Evolutionary conservation across 2,329 filamentous ascomycete genomes (phyloP).

Genomic region (Diaporthe destruens): DNA sequence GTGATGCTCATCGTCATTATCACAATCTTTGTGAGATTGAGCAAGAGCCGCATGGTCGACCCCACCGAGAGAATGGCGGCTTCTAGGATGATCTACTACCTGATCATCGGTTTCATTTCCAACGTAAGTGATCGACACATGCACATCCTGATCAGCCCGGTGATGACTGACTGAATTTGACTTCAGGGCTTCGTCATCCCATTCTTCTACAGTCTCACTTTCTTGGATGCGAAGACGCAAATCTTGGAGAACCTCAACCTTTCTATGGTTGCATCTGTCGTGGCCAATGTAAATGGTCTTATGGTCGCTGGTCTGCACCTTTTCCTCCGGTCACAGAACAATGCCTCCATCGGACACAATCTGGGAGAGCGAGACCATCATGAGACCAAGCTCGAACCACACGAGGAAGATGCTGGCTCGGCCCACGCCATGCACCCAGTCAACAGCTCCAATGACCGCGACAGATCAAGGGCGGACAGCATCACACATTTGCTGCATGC

Average conservation of each 20-base stretch:
- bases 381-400: slow-evolving; percentile 58
- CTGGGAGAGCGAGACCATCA: slow-evolving; percentile 60
- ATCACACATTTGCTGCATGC: slow-evolving; percentile 26
- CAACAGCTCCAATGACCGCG: neutral
- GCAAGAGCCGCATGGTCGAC: slow-evolving; percentile 66
- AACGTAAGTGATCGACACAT: slow-evolving; percentile 60
- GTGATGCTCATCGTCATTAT: slow-evolving; percentile 64
- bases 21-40: slow-evolving; percentile 69
- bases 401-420: slow-evolving; percentile 44
- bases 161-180: slow-evolving; percentile 22
- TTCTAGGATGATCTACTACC: slow-evolving; percentile 78
- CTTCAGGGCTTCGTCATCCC: slow-evolving; percentile 69
- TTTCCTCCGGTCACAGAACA: slow-evolving; percentile 74
- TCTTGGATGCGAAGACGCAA: slow-evolving; percentile 53
- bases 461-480: slow-evolving; percentile 31
- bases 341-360: slow-evolving; percentile 65
- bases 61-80: slow-evolving; percentile 72
- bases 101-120: slow-evolving; percentile 67
- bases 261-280: slow-evolving; percentile 74
- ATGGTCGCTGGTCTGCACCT: slow-evolving; percentile 75
- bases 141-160: neutral
- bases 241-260: slow-evolving; percentile 60
- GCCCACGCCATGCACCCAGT: slow-evolving; percentile 54
- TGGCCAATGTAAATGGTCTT: slow-evolving; percentile 74
- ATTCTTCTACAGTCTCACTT: slow-evolving; percentile 71